A percentile compares a stretch with the other conserved stretches of the same genome.
Evolutionary conservation across 371 early-diverging fungal genomes (phyloP).

Genomic region (Rhizopus delemar): DNA sequence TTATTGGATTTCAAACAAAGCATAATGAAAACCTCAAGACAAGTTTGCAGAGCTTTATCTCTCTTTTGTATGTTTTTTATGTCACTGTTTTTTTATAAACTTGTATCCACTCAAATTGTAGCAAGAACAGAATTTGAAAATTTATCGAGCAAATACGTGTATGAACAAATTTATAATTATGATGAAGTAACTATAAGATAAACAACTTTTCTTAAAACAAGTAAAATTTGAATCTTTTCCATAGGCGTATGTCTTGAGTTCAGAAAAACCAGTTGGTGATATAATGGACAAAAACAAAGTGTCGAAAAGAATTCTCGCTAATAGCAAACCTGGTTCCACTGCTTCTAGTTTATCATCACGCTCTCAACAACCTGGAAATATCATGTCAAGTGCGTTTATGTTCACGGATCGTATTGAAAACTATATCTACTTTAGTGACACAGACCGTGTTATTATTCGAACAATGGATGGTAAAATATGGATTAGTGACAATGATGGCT

Average conservation of each 20-base stretch:
- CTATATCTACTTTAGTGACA: constrained; percentile 68
- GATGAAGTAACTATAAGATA: constrained; percentile 41
- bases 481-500: constrained; percentile 79
- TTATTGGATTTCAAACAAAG: no score
- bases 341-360: constrained; percentile 62
- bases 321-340: constrained; percentile 41
- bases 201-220: background rate
- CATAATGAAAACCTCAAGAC: constrained; percentile 17
- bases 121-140: constrained; percentile 49
- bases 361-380: constrained; percentile 57
- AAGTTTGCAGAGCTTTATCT: constrained; percentile 28
- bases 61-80: constrained; percentile 11
- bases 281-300: constrained; percentile 64
- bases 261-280: constrained; percentile 59
- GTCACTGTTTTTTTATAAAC: constrained; percentile 2
- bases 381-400: constrained; percentile 32
- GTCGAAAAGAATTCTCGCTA: constrained; percentile 66
- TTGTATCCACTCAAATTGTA: constrained; percentile 22
- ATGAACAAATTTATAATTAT: constrained; percentile 61
- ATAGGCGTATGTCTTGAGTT: constrained; percentile 67
- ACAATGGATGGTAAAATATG: constrained; percentile 59
- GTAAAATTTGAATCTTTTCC: background rate
- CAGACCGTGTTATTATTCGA: constrained; percentile 59
- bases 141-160: constrained; percentile 53
- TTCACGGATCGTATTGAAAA: constrained; percentile 56